These are phyloP conservation scores for Pichia sp. DNA, from an alignment of 1,139 yeast species.

Conservation along the genomic window DNA sequence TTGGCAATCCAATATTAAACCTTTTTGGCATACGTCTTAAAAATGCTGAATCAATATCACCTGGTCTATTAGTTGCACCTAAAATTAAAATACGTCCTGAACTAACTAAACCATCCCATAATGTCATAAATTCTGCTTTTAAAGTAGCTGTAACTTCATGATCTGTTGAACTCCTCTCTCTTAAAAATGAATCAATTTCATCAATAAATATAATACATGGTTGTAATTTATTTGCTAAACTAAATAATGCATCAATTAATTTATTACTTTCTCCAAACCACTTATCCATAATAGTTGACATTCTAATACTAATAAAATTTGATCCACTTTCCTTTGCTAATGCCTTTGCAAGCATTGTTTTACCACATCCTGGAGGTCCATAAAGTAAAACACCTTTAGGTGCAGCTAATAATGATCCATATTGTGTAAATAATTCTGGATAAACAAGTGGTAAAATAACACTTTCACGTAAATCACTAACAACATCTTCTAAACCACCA, in stretches of 20 bases:
- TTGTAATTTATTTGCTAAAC: slow-evolving; percentile 81
- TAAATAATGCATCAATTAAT: slow-evolving; percentile 87
- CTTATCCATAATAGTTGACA: slow-evolving; percentile 95
- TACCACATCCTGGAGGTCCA: slow-evolving; percentile 99
- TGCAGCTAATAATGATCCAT: slow-evolving; percentile 66
- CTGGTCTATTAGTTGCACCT: slow-evolving; percentile 93
- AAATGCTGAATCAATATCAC: slow-evolving; percentile 89
- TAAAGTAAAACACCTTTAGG: slow-evolving; percentile 91
- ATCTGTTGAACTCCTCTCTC: slow-evolving; percentile 80
- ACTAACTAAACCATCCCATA: slow-evolving; percentile 88
- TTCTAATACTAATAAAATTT: slow-evolving; percentile 81
- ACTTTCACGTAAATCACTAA: slow-evolving; percentile 80
- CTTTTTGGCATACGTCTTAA: slow-evolving; percentile 89
- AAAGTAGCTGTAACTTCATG: slow-evolving; percentile 95
- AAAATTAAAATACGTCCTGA: slow-evolving; percentile 79
- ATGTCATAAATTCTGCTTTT: slow-evolving; percentile 95
- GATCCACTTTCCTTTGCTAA: slow-evolving; percentile 91
- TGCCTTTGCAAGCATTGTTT: slow-evolving; percentile 96
- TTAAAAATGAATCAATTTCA: slow-evolving; percentile 89
- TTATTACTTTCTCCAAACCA: slow-evolving; percentile 98
- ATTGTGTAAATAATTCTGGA: slow-evolving; percentile 58
- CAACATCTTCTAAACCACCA: slow-evolving; percentile 79
- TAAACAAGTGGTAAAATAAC: slow-evolving; percentile 83
- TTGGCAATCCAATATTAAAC: slow-evolving; percentile 75
- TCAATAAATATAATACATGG: slow-evolving; percentile 95